Base-by-base conservation (phyloP, 139 green algal genomes). In the Yamagishiella unicocca region DNA sequence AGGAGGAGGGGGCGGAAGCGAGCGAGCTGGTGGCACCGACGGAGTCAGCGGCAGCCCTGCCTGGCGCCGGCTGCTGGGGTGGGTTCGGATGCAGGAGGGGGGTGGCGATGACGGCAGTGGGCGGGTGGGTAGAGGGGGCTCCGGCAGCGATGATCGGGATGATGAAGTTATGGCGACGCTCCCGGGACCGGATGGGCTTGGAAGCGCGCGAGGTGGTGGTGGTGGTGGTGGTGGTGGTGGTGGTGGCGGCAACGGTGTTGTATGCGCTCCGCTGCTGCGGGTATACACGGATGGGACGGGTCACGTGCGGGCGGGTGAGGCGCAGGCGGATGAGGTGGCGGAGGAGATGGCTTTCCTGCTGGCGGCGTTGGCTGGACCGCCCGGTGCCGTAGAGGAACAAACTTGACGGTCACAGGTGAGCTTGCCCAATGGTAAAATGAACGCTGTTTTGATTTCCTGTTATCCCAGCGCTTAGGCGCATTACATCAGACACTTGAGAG, bases 311-410 rank as follows among this genome's bases (percentile, higher is more conserved):
- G 74, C 22, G 74, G 74, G 46, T 25, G 74, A 21, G 46, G 74
- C 50, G 7, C n/a, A 46, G 29, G 74, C 74, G n/a, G 74, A 67
- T 46, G 74, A 82, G 45, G 74, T 46, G 46, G 74, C 31, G 33
- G 74, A 82, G 74, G 74, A 82, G 45, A 61, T 82, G 74, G 74
- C 74, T 7, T 82, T 82, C 33, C 33, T 82, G 74, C 46, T 82
- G 45, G n/a, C 46, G 74, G 74, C 33, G 46, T 22, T 82, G 45
- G n/a, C n/a, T n/a, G n/a, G n/a, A n/a, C n/a, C n/a, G n/a, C n/a
- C n/a, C n/a, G n/a, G n/a, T n/a, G n/a, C n/a, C n/a, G n/a, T n/a
- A n/a, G n/a, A n/a, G n/a, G n/a, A n/a, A n/a, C 10, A n/a, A 3
- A 19, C 5, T 71, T 2, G 2, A 40, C 6, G 35, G 62, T 40